These are phyloP conservation scores for Coemansia sp. DNA, from an alignment of 192 early-diverging fungal species.

Conservation along the genomic window DNA sequence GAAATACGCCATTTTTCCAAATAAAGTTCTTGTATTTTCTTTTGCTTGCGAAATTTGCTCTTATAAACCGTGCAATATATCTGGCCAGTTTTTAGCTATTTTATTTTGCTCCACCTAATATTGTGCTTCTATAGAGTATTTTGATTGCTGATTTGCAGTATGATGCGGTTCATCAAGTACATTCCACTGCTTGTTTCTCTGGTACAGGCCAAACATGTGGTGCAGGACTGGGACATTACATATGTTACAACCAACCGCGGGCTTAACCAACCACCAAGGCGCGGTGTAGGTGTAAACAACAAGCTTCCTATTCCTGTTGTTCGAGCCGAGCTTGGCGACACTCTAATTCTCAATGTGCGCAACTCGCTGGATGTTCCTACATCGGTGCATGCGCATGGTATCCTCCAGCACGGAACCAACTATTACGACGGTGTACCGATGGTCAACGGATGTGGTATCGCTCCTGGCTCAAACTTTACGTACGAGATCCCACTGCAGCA, in stretches of 20 bases:
- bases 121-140: neutral
- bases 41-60: neutral
- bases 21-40: neutral
- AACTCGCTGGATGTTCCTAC: slow-evolving; percentile 64
- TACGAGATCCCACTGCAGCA: slow-evolving; percentile 73
- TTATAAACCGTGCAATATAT: neutral
- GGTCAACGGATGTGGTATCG: slow-evolving; percentile 75
- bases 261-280: slow-evolving; percentile 22
- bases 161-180: slow-evolving; percentile 6
- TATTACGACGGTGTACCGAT: slow-evolving; percentile 69
- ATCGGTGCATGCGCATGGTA: slow-evolving; percentile 72
- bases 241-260: slow-evolving; percentile 34
- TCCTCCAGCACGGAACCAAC: slow-evolving; percentile 66
- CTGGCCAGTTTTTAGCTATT: neutral
- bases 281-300: slow-evolving; percentile 53
- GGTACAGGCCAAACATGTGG: slow-evolving; percentile 18
- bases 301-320: slow-evolving; percentile 34
- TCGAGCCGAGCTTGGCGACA: slow-evolving; percentile 28
- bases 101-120: neutral
- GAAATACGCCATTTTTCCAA: neutral
- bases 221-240: slow-evolving; percentile 36
- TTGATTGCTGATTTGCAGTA: neutral
- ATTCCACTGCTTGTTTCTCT: slow-evolving; percentile 2
- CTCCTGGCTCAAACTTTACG: slow-evolving; percentile 62
- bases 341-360: slow-evolving; percentile 43